Base-by-base conservation (phyloP, 495 filamentous ascomycete genomes). In the Pyronema omphalodes region DNA sequence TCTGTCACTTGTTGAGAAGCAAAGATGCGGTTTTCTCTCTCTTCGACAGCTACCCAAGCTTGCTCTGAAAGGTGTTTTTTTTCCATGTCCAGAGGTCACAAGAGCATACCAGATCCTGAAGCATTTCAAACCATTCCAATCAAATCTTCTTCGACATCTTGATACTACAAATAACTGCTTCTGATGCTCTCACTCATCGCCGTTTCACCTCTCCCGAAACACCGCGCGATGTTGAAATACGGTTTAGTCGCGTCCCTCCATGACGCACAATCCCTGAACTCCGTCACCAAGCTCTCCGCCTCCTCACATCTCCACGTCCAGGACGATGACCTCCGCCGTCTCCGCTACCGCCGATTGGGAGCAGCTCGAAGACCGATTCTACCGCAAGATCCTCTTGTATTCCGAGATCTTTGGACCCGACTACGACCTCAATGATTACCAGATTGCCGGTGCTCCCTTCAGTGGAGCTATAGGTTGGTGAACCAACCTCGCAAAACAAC, bases 401-500 rank as follows among this genome's bases (percentile, higher is more conserved):
- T 87, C 86, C 54, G 82, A 78, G 57, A 74, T 98, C 60, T 96
- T 95, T 69, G 83, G 88, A 64, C 78, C 83, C 57, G 86, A 94
- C 61, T 73, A 94, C 52, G 88, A 98, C 70, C 75, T 98, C 63
- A 89, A 94, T 67, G 89, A 93, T 71, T 94, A 93, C 72, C 74
- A 93, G 64, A 79, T 94, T 62, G 81, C 79, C 37, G 91, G 87
- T 58, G 93, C 93, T 63, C 87, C 88, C n/a, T 94, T 88, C 67
- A 85, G 83, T 59, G 91, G 91, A 58, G 88, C 93, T 55, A 54
- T 65, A 9, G 61, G 61, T 64, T 48, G 15, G 49, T 44, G 35
- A 19, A 15, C 51, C 41, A 7, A 44, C 37, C 12, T 17, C n/a
- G 11, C 15, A 40, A 36, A 44, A 52, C 37, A 23, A 41, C 44